Percentiles rank a stretch among this genome's conserved stretches.
Conservation (phyloP, 73 alveolate genomes). For the Tetrahymena borealis region DNA sequence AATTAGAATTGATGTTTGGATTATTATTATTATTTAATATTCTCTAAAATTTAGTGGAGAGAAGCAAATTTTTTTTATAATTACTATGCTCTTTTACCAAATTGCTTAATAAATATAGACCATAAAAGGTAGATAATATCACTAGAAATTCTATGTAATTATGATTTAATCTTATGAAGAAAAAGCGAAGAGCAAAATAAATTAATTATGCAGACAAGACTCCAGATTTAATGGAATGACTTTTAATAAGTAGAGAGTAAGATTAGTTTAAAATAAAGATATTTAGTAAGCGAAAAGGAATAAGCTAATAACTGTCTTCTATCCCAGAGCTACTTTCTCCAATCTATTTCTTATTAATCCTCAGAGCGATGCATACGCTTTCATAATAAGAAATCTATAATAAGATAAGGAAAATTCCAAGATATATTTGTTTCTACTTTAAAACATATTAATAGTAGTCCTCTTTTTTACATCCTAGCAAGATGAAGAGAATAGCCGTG, state of each 20-base stretch:
- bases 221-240: background rate
- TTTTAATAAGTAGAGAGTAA: background rate
- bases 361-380: background rate
- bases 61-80: background rate
- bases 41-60: background rate
- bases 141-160: background rate
- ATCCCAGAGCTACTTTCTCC: background rate
- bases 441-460: background rate
- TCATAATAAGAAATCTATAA: background rate
- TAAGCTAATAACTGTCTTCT: background rate
- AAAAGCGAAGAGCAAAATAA: background rate
- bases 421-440: background rate
- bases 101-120: background rate
- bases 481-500: background rate
- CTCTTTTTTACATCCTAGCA: background rate
- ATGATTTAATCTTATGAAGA: background rate
- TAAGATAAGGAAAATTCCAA: background rate
- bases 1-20: background rate
- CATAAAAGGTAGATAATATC: background rate
- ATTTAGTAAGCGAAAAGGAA: background rate
- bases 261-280: background rate
- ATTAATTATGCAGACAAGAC: background rate
- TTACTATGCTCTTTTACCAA: background rate
- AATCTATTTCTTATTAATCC: background rate
- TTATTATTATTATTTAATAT: background rate